These are phyloP conservation scores for Polygonum aviculare DNA, from an alignment of 148 eudicot genomes.

Conservation along the genomic window DNA sequence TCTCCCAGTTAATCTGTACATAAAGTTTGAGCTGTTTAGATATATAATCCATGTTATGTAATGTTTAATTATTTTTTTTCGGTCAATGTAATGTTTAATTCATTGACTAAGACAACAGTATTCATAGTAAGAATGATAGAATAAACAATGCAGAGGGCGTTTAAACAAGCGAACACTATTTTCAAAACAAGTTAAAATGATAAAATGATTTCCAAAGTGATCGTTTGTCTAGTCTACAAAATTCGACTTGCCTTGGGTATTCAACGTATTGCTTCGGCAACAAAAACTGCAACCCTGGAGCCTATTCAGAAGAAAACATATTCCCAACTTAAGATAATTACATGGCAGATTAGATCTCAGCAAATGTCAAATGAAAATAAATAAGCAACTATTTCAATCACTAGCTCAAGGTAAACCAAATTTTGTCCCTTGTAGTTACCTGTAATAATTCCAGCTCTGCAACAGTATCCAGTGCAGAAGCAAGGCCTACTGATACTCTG, in stretches of 20 bases:
- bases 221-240: not conserved
- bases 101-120: not conserved
- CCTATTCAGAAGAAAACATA: conserved; percentile 44
- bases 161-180: not conserved
- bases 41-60: not conserved
- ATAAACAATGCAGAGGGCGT: not conserved
- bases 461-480: conserved; percentile 77
- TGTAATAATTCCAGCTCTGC: conserved; percentile 86
- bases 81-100: not conserved
- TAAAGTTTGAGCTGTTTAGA: not conserved
- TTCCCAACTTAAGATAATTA: not conserved
- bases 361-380: not conserved
- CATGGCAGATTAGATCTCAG: not conserved
- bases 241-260: conserved; percentile 69
- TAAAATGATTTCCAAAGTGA: not conserved
- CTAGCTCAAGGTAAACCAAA: not conserved
- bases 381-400: not conserved
- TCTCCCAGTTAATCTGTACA: conserved; percentile 67
- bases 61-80: not conserved
- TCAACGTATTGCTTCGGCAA: conserved; percentile 62
- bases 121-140: not conserved
- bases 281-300: conserved; percentile 94
- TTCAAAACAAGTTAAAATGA: not conserved
- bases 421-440: conserved; percentile 28
- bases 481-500: conserved; percentile 75